Evolutionary conservation across 192 early-diverging fungal genomes (phyloP), one percentile per base, ranked within the genome.

Genomic region (Dimargaris cristalligena): DNA sequence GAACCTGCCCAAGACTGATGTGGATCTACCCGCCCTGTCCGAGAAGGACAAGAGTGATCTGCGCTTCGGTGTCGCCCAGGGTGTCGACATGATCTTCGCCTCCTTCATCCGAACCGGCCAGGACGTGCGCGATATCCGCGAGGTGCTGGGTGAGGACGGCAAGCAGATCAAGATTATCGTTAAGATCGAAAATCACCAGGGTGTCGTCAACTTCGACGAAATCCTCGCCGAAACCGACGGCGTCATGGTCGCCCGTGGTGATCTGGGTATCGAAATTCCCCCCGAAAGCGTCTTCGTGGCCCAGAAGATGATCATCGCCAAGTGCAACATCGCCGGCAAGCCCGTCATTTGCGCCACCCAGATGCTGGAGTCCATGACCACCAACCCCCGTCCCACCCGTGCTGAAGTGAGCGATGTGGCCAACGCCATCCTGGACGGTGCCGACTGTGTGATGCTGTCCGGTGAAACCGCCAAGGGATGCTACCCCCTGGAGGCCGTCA

Each of bases 251-350:
- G 95, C 95, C 44, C 90, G 95, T 73, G 95, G 95, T 68, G 94
- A 97, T 71, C 73, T 98, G 52, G 95, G 95, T 60, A 92, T 96
- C 34, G 95, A 98, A 74, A 93, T 96, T 55, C 95, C 93, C 28
- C 80, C 89, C 26, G 87, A 91, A 60, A 81, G 88, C 66, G 92
- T 92, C 1, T 90, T 90, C 66, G 80, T 91, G 63, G 88, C 79
- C 64, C 94, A 98, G 66, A 98, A 98, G 78, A 94, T 92, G 90
- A 95, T 98, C 80, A 98, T 88, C 63, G 82, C 92, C 61, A 96
- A 98, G 77, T 94, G 92, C 74, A 98, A 98, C 65, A 67, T 90
- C 47, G 91, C 85, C 34, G 94, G 92, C 50, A 98, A 95, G 76
- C 92, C 90, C 30, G 94, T 94, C 44, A 86, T 95, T 44, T 90